Evolutionary conservation across 257 asterid species (phyloP).

Genomic region (Solanum paucissectum): DNA sequence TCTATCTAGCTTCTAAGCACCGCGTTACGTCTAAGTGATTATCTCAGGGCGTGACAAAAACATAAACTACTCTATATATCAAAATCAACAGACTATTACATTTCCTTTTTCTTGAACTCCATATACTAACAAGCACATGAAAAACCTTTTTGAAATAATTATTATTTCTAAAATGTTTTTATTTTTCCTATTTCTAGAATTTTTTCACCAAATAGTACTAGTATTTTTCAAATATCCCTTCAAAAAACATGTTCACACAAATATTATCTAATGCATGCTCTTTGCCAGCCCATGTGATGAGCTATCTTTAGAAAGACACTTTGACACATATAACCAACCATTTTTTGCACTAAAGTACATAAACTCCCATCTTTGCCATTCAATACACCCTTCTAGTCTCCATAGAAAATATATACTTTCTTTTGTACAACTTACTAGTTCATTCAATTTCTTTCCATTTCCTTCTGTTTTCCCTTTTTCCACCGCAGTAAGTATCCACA

Average conservation of each 20-base stretch:
- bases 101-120: no score
- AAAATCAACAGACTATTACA: background rate
- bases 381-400: background rate
- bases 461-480: background rate
- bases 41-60: no score
- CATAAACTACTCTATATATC: background rate
- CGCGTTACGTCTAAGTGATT: no score
- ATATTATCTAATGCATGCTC: background rate
- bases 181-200: background rate
- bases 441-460: background rate
- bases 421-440: background rate
- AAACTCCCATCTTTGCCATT: background rate
- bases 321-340: background rate
- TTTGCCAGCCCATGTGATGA: background rate
- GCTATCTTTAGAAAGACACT: background rate
- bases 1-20: no score
- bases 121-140: background rate
- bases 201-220: background rate
- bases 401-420: background rate
- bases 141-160: background rate
- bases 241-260: background rate
- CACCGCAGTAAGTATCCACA: background rate
- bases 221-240: background rate
- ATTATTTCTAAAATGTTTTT: background rate
- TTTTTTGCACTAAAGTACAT: background rate